A percentile compares a stretch with the other conserved stretches of the same genome.
Conservation (phyloP, 31 red algal genomes). For the Odonthalia washingtoniensis region DNA sequence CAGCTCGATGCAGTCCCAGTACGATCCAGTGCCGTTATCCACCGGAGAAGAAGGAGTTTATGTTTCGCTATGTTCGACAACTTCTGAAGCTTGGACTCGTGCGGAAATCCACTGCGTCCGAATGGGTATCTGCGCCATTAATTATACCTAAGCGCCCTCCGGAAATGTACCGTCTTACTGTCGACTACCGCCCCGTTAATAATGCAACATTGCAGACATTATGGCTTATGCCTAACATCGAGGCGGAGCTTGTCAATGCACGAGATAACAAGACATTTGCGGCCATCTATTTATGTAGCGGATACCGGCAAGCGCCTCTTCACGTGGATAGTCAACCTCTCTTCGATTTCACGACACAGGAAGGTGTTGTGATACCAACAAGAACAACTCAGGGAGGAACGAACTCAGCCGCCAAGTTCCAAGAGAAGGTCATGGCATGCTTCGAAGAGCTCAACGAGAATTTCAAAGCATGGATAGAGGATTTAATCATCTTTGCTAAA, state of each 20-base stretch:
- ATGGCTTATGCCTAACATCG: slow-evolving; percentile 54
- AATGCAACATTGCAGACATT: too few relatives aligned
- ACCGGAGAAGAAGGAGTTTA: too few relatives aligned
- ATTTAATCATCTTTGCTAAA: slow-evolving; percentile 10
- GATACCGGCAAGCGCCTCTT: slow-evolving; percentile 45
- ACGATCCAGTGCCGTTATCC: slow-evolving; percentile 12
- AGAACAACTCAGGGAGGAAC: slow-evolving; percentile 49
- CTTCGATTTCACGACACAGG: slow-evolving; percentile 40
- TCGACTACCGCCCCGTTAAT: too few relatives aligned
- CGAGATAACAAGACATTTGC: slow-evolving; percentile 33
- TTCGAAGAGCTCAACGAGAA: slow-evolving; percentile 22
- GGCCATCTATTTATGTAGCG: slow-evolving; percentile 50
- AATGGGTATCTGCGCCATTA: slow-evolving; percentile 7
- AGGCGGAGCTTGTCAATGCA: slow-evolving; percentile 29
- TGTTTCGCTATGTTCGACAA: slow-evolving; percentile 42
- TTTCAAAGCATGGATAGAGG: slow-evolving; percentile 55
- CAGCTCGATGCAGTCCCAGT: slow-evolving; percentile 44
- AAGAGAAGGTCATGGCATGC: slow-evolving; percentile 15
- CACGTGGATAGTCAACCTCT: slow-evolving; percentile 35
- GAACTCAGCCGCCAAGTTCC: slow-evolving; percentile 43
- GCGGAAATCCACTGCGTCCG: slow-evolving; percentile 1
- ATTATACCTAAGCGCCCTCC: slow-evolving; percentile 24
- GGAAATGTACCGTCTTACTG: slow-evolving; percentile 26
- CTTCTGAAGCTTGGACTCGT: slow-evolving; percentile 37
- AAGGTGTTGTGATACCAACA: slow-evolving; percentile 41